These are phyloP conservation scores for Aspergillus sp. DNA, from an alignment of 2,329 filamentous ascomycete species.

Conservation along the genomic window DNA sequence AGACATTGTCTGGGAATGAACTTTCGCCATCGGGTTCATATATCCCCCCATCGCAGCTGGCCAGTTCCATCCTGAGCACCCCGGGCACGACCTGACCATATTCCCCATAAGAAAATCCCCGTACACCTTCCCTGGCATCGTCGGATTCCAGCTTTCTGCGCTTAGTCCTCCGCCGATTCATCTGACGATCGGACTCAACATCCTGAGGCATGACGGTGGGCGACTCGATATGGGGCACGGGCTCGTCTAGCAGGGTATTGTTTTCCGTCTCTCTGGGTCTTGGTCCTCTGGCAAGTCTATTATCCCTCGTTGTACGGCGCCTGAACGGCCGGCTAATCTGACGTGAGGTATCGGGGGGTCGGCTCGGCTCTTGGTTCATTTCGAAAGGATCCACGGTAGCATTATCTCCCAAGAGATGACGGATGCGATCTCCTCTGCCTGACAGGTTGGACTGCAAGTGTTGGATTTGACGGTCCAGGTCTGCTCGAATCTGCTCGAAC, in stretches of 20 bases:
- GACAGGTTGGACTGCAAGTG: conserved; percentile 11
- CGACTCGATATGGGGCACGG: conserved; percentile 17
- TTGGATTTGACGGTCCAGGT: conserved; percentile 19
- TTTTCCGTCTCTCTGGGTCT: conserved; percentile 12
- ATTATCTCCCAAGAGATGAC: conserved; percentile 8
- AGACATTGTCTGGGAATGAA: conserved; percentile 70
- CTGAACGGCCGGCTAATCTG: conserved; percentile 12
- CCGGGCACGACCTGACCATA: conserved; percentile 83
- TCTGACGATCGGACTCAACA: conserved; percentile 15
- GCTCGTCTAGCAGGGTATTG: conserved; percentile 18
- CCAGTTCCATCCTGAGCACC: conserved; percentile 73
- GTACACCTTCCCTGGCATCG: conserved; percentile 38
- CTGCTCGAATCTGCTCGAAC: conserved; percentile 19
- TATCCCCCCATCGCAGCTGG: conserved; percentile 77
- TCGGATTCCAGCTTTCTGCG: conserved; percentile 64
- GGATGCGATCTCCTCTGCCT: conserved; percentile 8
- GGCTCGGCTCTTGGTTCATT: conserved; percentile 13
- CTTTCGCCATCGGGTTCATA: conserved; percentile 46
- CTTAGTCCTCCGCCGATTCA: conserved; percentile 49
- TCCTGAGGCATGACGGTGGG: conserved; percentile 21
- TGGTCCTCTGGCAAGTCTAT: conserved; percentile 6
- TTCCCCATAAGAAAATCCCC: conserved; percentile 68
- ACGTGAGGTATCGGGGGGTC: conserved; percentile 6
- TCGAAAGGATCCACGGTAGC: conserved; percentile 6
- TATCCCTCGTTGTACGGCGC: conserved; percentile 14